Evolutionary conservation across 306 rosid species (phyloP).

Genomic region (apple (Malus domestica)): DNA sequence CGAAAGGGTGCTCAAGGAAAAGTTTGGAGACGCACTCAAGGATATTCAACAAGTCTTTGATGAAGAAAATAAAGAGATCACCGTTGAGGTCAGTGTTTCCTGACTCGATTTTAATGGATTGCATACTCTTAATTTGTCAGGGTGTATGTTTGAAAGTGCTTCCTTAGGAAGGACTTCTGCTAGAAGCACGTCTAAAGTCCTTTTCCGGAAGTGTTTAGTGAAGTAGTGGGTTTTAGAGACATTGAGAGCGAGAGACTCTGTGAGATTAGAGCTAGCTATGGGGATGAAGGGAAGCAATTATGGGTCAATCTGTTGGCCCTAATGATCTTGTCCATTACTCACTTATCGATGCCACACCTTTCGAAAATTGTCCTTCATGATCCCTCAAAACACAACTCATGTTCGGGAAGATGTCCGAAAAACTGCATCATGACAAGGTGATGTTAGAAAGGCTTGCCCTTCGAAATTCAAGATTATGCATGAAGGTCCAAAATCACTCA

Average conservation of each 20-base stretch:
- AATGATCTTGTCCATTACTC: background rate
- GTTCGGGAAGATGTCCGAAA: background rate
- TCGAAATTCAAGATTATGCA: background rate
- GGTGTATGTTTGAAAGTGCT: no score
- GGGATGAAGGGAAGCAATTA: background rate
- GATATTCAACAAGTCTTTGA: conserved; percentile 62
- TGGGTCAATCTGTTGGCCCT: no score
- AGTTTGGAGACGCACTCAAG: conserved; percentile 73
- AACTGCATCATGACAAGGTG: background rate
- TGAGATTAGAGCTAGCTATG: background rate
- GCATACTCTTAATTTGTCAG: background rate
- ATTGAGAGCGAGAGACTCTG: background rate
- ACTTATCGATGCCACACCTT: background rate
- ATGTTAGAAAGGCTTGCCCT: background rate
- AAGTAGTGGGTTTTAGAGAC: no score
- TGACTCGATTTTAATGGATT: background rate
- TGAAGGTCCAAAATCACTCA: background rate
- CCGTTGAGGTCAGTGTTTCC: conserved; percentile 45
- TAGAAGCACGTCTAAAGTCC: no score
- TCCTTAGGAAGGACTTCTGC: no score
- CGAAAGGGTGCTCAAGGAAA: conserved; percentile 87
- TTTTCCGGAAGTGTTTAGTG: no score
- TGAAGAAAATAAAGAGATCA: conserved; percentile 41
- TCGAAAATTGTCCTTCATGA: background rate
- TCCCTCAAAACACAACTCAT: background rate